phyloP scores from a whole-genome alignment of 129 eudicot species.

The Tagetes erecta region DNA sequence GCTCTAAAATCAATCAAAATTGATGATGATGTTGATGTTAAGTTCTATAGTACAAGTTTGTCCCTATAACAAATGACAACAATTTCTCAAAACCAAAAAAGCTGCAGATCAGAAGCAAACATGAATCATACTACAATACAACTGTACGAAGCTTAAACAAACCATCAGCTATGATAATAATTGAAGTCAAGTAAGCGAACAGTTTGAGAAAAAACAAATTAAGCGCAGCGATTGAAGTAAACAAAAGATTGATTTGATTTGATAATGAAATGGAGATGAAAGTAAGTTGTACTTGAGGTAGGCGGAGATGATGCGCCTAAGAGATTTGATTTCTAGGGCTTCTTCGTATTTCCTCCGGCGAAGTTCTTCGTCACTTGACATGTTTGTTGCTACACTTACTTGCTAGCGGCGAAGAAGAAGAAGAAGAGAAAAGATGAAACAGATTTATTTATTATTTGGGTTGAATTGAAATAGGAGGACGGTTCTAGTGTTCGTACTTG shows the following conservation, averaged over 20 bases:
- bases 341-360: conserved; percentile 75
- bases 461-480: too few species aligned
- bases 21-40: not conserved
- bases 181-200: not conserved
- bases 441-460: not conserved
- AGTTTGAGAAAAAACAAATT: not conserved
- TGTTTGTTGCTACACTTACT: not conserved
- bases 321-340: conserved; percentile 93
- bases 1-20: not conserved
- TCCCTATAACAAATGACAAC: not conserved
- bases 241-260: not conserved
- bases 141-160: conserved; percentile 2
- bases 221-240: not conserved
- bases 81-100: not conserved
- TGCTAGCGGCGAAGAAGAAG: conserved; percentile 1
- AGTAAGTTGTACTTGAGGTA: conserved; percentile 59
- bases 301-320: conserved; percentile 84
- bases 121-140: not conserved
- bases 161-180: conserved; percentile 3
- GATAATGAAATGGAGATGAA: not conserved
- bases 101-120: not conserved
- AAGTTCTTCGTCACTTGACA: conserved; percentile 46
- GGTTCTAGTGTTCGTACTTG: too few species aligned
- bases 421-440: not conserved
- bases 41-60: not conserved